A percentile compares a stretch with the other conserved stretches of the same genome.
These are phyloP conservation scores for Hermanozyma aechmeae DNA, from an alignment of 805 yeast species.

Conservation along the genomic window DNA sequence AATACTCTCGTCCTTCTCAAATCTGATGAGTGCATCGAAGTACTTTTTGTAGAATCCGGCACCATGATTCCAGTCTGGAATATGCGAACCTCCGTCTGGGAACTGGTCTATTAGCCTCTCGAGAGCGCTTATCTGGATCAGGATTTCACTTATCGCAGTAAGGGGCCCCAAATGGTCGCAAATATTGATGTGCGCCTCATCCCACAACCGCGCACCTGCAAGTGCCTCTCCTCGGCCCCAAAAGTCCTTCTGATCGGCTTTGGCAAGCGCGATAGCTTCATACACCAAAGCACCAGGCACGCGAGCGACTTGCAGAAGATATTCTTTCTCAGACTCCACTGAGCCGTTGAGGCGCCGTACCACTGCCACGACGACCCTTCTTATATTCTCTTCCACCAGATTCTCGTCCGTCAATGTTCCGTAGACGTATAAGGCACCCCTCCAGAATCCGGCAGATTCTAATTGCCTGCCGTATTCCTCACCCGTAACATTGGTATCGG, in stretches of 20 bases:
- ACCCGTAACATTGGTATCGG: conserved; percentile 5
- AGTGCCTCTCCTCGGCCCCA: conserved; percentile 54
- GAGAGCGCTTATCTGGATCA: conserved; percentile 25
- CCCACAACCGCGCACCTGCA: conserved; percentile 49
- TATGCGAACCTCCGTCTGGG: conserved; percentile 30
- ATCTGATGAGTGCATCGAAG: conserved; percentile 18
- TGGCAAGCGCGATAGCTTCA: conserved; percentile 53
- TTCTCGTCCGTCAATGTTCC: conserved; percentile 46
- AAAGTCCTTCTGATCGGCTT: conserved; percentile 39
- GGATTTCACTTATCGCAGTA: conserved; percentile 44
- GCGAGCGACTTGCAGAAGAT: conserved; percentile 28
- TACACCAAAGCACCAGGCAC: conserved; percentile 41
- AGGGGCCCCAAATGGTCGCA: conserved; percentile 61
- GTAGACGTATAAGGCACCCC: conserved; percentile 55
- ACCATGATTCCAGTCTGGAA: conserved; percentile 46
- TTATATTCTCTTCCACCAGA: conserved; percentile 32
- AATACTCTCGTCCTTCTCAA: conserved; percentile 7
- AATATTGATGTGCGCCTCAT: conserved; percentile 55
- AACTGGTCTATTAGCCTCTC: conserved; percentile 29
- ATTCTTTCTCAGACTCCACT: conserved; percentile 19
- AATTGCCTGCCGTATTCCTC: conserved; percentile 34
- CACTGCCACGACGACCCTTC: conserved; percentile 22
- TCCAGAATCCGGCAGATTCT: conserved; percentile 36
- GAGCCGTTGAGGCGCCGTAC: conserved; percentile 18
- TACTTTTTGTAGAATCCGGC: conserved; percentile 51